A percentile compares a stretch with the other conserved stretches of the same genome.
phyloP scores from a whole-genome alignment of 2,329 filamentous ascomycete species.

The Colletotrichum musicola region DNA sequence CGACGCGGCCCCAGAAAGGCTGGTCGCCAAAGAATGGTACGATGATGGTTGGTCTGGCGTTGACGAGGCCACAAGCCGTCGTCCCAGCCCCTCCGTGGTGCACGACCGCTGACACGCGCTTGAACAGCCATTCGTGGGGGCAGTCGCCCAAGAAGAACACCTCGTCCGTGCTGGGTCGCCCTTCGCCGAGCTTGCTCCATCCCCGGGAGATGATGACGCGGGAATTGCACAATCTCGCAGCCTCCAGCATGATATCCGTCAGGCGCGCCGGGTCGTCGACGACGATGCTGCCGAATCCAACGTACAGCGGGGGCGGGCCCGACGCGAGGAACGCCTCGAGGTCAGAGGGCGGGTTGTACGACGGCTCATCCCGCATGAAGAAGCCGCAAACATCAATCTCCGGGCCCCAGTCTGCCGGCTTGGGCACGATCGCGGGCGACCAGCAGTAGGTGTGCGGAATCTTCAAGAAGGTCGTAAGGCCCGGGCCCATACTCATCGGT shows the following conservation, averaged over 20 bases:
- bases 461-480: slow-evolving; percentile 73
- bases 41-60: slow-evolving; percentile 64
- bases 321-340: slow-evolving; percentile 58
- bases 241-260: slow-evolving; percentile 54
- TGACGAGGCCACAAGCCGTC: slow-evolving; percentile 65
- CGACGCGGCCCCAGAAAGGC: slow-evolving; percentile 58
- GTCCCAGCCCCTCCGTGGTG: slow-evolving; percentile 73
- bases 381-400: slow-evolving; percentile 74
- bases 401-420: slow-evolving; percentile 73
- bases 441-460: slow-evolving; percentile 85
- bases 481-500: slow-evolving; percentile 77
- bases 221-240: slow-evolving; percentile 54
- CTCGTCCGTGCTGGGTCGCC: slow-evolving; percentile 16
- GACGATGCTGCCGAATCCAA: slow-evolving; percentile 64
- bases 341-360: slow-evolving; percentile 66
- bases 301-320: slow-evolving; percentile 56
- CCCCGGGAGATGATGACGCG: slow-evolving; percentile 63
- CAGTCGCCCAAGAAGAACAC: slow-evolving; percentile 66
- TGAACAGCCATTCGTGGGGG: slow-evolving; percentile 70
- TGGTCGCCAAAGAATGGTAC: slow-evolving; percentile 65
- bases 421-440: slow-evolving; percentile 76
- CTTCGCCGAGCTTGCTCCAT: slow-evolving; percentile 42
- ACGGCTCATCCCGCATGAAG: slow-evolving; percentile 70
- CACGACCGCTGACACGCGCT: slow-evolving; percentile 65
- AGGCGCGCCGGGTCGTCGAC: slow-evolving; percentile 57